Evolutionary conservation across 257 asterid species (phyloP).

Genomic region (Nicotiana benthamiana): DNA sequence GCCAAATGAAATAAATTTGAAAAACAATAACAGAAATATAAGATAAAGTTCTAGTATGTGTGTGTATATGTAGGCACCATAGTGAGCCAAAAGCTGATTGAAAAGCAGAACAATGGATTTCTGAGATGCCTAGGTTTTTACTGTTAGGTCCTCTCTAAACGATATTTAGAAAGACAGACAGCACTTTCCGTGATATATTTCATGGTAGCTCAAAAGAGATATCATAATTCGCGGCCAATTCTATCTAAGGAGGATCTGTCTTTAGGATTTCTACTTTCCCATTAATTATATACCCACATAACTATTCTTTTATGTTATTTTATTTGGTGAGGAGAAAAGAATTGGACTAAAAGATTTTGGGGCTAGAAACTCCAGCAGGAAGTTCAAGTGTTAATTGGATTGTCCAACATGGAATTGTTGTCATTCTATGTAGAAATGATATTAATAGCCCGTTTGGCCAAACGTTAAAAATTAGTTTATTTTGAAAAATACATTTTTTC

Average conservation of each 20-base stretch:
- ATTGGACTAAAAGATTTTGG: not conserved
- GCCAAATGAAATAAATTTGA: not conserved
- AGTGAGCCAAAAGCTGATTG: constrained; percentile 7
- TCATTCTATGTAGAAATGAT: too few species aligned
- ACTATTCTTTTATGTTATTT: not conserved
- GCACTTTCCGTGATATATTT: not conserved
- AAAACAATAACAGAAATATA: not conserved
- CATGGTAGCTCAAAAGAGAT: not conserved
- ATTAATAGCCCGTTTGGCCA: too few species aligned
- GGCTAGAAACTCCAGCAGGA: not conserved
- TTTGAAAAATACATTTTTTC: too few species aligned
- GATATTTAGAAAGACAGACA: not conserved
- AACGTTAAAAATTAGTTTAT: too few species aligned
- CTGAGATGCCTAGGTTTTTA: not conserved
- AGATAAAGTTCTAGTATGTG: not conserved
- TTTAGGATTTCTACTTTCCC: not conserved
- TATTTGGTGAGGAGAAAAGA: too few species aligned
- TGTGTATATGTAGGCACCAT: not conserved
- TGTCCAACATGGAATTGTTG: not conserved
- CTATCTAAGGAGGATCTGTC: not conserved
- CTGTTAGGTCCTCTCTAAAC: not conserved
- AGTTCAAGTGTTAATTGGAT: not conserved
- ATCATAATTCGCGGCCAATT: not conserved
- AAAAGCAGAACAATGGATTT: not conserved
- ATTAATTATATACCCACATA: not conserved